A percentile compares a stretch with the other conserved stretches of the same genome.
phyloP scores from a whole-genome alignment of 2,329 filamentous ascomycete species.

The Cryoendolithus antarcticus region DNA sequence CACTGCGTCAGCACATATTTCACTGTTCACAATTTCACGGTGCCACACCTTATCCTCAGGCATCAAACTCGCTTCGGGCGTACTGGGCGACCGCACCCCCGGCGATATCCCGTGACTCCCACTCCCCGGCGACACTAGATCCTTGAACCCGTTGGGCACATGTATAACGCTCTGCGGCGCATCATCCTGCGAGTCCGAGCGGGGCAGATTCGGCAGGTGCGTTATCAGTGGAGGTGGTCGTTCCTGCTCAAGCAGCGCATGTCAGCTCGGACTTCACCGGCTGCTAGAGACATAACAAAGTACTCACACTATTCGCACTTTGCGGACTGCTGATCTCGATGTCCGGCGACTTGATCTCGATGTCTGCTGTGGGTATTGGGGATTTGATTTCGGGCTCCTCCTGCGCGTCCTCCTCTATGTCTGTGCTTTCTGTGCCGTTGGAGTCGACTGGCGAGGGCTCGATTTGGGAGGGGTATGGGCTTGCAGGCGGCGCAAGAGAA shows the following conservation, averaged over 20 bases:
- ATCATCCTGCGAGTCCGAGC: constrained; percentile 50
- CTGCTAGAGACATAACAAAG: too few relatives aligned
- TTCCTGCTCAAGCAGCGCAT: constrained; percentile 8
- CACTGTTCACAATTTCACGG: background rate
- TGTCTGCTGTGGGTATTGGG: constrained; percentile 8
- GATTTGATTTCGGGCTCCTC: constrained; percentile 36
- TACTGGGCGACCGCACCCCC: constrained; percentile 24
- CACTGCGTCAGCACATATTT: background rate
- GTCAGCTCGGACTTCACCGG: too few relatives aligned
- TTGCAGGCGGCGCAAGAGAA: constrained; percentile 35
- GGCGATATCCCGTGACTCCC: constrained; percentile 1
- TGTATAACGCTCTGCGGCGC: constrained; percentile 86
- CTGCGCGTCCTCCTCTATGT: constrained; percentile 70
- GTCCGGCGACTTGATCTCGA: constrained; percentile 17
- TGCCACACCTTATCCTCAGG: constrained; percentile 19
- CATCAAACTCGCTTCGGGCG: constrained; percentile 20
- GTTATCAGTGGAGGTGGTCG: constrained; percentile 37
- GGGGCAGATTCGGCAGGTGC: constrained; percentile 24
- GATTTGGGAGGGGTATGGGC: constrained; percentile 50
- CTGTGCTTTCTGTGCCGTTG: constrained; percentile 69
- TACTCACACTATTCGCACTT: constrained; percentile 20
- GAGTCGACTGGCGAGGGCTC: constrained; percentile 78
- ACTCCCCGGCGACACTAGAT: constrained; percentile 35
- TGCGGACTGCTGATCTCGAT: constrained; percentile 22
- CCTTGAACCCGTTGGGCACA: constrained; percentile 68